phyloP scores from a whole-genome alignment of 179 eudicot species.

The Beta corolliflora region DNA sequence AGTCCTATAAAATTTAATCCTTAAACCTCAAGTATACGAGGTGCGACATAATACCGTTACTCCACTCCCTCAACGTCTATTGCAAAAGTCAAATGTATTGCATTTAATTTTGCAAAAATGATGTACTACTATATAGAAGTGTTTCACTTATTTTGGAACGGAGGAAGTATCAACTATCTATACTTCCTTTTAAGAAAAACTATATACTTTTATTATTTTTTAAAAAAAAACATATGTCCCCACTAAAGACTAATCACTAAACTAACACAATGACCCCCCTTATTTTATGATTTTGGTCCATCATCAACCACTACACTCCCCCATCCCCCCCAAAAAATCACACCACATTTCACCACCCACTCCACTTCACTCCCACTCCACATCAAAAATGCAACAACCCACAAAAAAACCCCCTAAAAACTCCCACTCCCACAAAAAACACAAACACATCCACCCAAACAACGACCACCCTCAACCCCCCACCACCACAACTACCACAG shows the following conservation, averaged over 20 bases:
- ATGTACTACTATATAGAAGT: no score
- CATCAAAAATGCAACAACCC: background rate
- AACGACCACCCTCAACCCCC: background rate
- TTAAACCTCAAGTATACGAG: no score
- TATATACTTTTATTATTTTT: no score
- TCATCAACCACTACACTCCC: background rate
- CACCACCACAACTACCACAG: slow-evolving; percentile 19
- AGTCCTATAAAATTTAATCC: no score
- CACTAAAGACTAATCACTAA: background rate
- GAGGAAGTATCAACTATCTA: no score
- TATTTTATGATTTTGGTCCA: background rate
- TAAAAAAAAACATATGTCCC: background rate
- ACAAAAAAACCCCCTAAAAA: background rate
- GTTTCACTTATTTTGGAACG: no score
- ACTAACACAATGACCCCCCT: background rate
- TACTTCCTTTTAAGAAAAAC: no score
- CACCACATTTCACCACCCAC: background rate
- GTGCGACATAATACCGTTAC: no score
- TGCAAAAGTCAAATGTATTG: background rate
- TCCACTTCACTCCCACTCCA: background rate
- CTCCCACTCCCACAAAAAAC: slow-evolving; percentile 14
- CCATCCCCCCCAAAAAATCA: background rate
- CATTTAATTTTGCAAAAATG: no score
- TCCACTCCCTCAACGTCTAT: background rate
- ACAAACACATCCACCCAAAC: slow-evolving; percentile 13